phyloP scores from a whole-genome alignment of 2,329 filamentous ascomycete species.

The Colletotrichum tropicicola region DNA sequence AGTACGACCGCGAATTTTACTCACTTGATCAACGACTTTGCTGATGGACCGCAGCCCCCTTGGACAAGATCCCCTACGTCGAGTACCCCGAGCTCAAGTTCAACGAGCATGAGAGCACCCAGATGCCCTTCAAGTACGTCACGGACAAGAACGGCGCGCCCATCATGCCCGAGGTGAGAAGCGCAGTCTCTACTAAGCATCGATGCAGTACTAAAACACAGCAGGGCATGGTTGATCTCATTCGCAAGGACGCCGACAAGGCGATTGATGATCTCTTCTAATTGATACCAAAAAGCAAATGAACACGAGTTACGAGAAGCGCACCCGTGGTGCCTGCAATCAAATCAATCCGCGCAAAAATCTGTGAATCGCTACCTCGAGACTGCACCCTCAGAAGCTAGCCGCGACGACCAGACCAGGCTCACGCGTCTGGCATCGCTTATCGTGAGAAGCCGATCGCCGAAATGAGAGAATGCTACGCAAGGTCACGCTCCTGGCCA shows the following conservation, averaged over 20 bases:
- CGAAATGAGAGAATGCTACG: too few relatives aligned
- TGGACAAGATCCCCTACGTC: conserved; percentile 82
- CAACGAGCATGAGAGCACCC: conserved; percentile 89
- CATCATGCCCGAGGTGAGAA: conserved; percentile 87
- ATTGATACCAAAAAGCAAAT: conserved; percentile 25
- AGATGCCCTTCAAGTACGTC: conserved; percentile 99
- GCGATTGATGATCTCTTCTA: conserved; percentile 86
- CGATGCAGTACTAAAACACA: conserved; percentile 34
- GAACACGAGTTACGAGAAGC: conserved; percentile 8
- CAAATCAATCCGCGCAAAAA: too few relatives aligned
- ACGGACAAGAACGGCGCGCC: conserved; percentile 77
- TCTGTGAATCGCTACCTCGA: neutral
- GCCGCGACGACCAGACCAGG: neutral
- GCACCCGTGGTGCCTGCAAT: neutral
- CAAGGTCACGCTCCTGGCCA: neutral
- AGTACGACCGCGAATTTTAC: conserved; percentile 58
- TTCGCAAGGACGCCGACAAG: conserved; percentile 94
- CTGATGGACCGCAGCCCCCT: conserved; percentile 63
- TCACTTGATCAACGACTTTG: neutral
- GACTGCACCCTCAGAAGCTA: neutral
- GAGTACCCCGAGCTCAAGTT: conserved; percentile 92
- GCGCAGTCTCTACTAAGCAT: neutral
- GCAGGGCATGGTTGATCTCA: conserved; percentile 93
- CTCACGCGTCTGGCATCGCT: neutral
- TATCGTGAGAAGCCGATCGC: neutral